These are phyloP conservation scores for Pleurotus sapidus DNA, from an alignment of 768 basidiomycete species.

Conservation along the genomic window DNA sequence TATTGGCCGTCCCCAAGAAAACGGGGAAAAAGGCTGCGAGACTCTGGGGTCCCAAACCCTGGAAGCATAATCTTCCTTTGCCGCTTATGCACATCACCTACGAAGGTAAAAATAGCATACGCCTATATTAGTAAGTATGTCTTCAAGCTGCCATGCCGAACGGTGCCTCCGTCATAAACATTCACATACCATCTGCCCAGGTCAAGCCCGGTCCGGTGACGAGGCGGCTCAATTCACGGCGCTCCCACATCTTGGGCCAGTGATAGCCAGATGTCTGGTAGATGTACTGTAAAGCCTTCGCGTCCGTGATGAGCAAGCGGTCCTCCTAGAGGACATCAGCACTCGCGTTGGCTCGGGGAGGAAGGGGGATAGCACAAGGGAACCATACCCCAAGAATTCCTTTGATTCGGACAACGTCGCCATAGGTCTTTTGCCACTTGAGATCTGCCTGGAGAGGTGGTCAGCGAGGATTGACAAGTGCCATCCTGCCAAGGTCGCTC, in stretches of 20 bases:
- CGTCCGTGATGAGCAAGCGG: conserved; percentile 50
- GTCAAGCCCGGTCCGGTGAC: conserved; percentile 49
- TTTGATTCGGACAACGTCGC: conserved; percentile 48
- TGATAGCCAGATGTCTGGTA: conserved; percentile 53
- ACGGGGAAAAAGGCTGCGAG: conserved; percentile 47
- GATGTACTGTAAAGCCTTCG: conserved; percentile 54
- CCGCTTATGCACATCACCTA: conserved; percentile 47
- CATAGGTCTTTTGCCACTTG: conserved; percentile 47
- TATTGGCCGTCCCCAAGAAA: conserved; percentile 41
- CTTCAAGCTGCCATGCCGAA: not conserved
- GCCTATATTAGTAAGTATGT: not conserved
- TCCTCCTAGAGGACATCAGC: conserved; percentile 35
- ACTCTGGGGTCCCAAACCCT: conserved; percentile 50
- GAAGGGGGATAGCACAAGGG: not conserved
- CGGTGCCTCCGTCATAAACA: not conserved
- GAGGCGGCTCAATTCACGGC: conserved; percentile 45
- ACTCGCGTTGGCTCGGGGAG: not conserved
- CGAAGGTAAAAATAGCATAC: not conserved
- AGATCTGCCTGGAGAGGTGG: conserved; percentile 37
- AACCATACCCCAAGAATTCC: conserved; percentile 44
- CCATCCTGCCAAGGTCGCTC: not conserved
- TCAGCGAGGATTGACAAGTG: conserved; percentile 11
- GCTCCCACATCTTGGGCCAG: conserved; percentile 48
- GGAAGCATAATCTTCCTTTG: conserved; percentile 56
- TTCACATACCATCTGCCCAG: conserved; percentile 49